Conservation (phyloP, 169 alveolate species). For the Miamiensis avidus region DNA sequence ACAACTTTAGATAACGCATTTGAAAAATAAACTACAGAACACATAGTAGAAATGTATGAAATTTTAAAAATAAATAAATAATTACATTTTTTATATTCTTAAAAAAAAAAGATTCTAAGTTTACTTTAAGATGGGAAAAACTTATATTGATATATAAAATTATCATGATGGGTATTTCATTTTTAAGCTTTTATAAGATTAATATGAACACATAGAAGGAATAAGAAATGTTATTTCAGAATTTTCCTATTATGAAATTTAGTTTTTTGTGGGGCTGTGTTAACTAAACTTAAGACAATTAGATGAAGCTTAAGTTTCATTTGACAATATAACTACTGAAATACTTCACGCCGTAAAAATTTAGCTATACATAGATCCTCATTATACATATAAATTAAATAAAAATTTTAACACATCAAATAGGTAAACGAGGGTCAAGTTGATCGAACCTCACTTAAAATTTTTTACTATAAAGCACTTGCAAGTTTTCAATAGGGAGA, state of each 20-base stretch:
- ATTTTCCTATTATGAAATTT: background rate
- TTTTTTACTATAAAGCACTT: background rate
- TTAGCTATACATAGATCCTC: too few species aligned
- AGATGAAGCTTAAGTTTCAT: background rate
- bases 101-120: too few species aligned
- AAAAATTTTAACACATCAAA: background rate
- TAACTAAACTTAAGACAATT: background rate
- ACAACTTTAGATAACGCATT: too few species aligned
- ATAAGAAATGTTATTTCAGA: background rate
- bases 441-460: background rate
- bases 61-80: too few species aligned
- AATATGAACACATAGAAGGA: background rate
- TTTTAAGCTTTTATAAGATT: too few species aligned
- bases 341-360: background rate
- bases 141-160: background rate
- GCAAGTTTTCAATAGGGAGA: background rate
- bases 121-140: background rate
- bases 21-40: too few species aligned
- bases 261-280: background rate
- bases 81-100: too few species aligned
- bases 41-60: too few species aligned
- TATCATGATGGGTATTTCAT: background rate
- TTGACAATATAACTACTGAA: background rate
- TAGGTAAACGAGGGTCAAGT: background rate
- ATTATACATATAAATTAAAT: too few species aligned